A percentile compares a stretch with the other conserved stretches of the same genome.
These are phyloP conservation scores for Cyberlindnera euphorbiae DNA, from an alignment of 805 yeast species.

Conservation along the genomic window DNA sequence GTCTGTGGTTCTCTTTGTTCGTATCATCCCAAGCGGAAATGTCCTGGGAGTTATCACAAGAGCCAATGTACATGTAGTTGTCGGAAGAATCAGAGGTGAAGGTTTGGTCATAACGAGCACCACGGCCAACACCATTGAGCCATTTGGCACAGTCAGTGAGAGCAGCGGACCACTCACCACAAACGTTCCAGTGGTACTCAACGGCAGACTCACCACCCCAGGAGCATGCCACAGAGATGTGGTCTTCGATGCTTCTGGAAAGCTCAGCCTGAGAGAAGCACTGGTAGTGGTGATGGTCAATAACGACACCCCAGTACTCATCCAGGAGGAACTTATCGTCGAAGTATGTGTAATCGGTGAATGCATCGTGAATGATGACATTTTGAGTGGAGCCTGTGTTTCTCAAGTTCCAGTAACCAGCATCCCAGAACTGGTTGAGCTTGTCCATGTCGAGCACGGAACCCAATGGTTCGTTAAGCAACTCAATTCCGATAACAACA, in stretches of 20 bases:
- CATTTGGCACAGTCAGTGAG: constrained; percentile 86
- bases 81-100: constrained; percentile 32
- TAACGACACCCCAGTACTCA: constrained; percentile 57
- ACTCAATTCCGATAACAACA: constrained; percentile 77
- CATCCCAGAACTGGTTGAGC: constrained; percentile 52
- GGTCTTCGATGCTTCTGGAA: constrained; percentile 53
- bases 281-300: constrained; percentile 91
- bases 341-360: constrained; percentile 58
- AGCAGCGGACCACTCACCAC: constrained; percentile 92
- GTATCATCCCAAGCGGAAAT: constrained; percentile 53
- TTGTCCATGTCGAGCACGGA: constrained; percentile 53
- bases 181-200: constrained; percentile 69
- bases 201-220: constrained; percentile 40
- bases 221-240: constrained; percentile 48
- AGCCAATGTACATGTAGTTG: constrained; percentile 43
- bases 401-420: constrained; percentile 66
- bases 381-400: constrained; percentile 46
- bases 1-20: constrained; percentile 54
- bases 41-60: constrained; percentile 52
- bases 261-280: constrained; percentile 68
- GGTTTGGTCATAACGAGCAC: constrained; percentile 75
- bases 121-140: constrained; percentile 83
- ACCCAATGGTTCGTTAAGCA: constrained; percentile 88
- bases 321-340: constrained; percentile 45
- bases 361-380: constrained; percentile 80